Percentiles rank a stretch among this genome's conserved stretches.
Conservation (phyloP, 1,284 basidiomycete species). For the Moesziomyces antarcticus region DNA sequence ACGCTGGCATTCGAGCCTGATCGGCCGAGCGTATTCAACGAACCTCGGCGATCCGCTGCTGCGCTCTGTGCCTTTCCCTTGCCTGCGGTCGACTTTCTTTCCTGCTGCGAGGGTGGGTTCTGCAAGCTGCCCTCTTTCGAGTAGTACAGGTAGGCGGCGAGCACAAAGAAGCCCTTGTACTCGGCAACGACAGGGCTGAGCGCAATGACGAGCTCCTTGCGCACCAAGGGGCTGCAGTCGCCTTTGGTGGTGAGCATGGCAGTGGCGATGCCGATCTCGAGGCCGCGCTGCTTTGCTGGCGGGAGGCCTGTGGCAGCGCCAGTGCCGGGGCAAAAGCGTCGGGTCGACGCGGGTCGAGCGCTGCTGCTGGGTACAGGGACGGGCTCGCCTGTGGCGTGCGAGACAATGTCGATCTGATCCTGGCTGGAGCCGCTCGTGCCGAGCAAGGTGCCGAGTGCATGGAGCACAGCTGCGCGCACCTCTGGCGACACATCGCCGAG, state of each 20-base stretch:
- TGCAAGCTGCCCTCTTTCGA: constrained; percentile 71
- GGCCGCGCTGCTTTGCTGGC: constrained; percentile 77
- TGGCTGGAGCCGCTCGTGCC: constrained; percentile 78
- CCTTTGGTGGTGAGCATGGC: constrained; percentile 79
- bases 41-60: constrained; percentile 11
- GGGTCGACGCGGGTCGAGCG: constrained; percentile 14
- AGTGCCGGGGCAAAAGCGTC: constrained; percentile 77
- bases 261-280: constrained; percentile 73
- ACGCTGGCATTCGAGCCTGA: constrained; percentile 13
- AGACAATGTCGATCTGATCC: constrained; percentile 56
- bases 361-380: constrained; percentile 12
- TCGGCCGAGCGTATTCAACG: constrained; percentile 15
- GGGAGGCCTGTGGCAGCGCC: constrained; percentile 82
- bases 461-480: constrained; percentile 89
- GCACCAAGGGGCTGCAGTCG: constrained; percentile 93
- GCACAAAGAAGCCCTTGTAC: constrained; percentile 94
- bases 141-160: constrained; percentile 95
- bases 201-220: constrained; percentile 91
- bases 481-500: constrained; percentile 90
- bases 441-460: constrained; percentile 91
- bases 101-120: constrained; percentile 19
- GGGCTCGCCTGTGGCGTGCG: constrained; percentile 25
- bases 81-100: constrained; percentile 11
- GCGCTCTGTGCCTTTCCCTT: constrained; percentile 18
- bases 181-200: constrained; percentile 93